Conservation (phyloP, 352 stramenopile genomes). For the Phytophthora boehmeriae region DNA sequence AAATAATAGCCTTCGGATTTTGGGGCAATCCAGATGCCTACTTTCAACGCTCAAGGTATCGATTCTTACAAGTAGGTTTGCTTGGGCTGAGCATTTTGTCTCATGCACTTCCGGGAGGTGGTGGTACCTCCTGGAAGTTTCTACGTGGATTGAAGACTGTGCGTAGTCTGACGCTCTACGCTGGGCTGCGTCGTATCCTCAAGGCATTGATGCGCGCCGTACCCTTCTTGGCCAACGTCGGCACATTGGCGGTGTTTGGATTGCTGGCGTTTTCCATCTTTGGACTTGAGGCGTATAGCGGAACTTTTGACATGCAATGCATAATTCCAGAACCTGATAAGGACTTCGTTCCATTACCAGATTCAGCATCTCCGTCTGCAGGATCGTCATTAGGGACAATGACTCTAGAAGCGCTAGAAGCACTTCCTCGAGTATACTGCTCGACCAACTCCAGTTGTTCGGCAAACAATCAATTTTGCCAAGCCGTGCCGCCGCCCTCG, state of each 20-base stretch:
- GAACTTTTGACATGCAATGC: constrained; percentile 62
- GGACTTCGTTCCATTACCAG: constrained; percentile 1
- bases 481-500: constrained; percentile 37
- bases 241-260: constrained; percentile 73
- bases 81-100: constrained; percentile 60
- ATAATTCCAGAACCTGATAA: constrained; percentile 14
- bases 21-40: constrained; percentile 53
- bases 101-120: constrained; percentile 30
- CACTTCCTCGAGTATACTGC: constrained; percentile 61
- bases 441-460: constrained; percentile 47
- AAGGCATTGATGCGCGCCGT: constrained; percentile 67
- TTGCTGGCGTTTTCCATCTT: constrained; percentile 83
- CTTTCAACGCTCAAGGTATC: constrained; percentile 51
- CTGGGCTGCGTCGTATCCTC: constrained; percentile 69
- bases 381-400: constrained; percentile 16
- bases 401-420: constrained; percentile 31
- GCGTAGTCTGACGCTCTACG: constrained; percentile 67
- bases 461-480: constrained; percentile 43
- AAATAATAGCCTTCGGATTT: constrained; percentile 58
- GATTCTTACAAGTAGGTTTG: constrained; percentile 57
- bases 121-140: constrained; percentile 44
- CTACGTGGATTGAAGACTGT: constrained; percentile 72
- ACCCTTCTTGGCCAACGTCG: constrained; percentile 79
- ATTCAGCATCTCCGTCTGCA: constrained; percentile 10
- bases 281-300: constrained; percentile 67